Conservation (phyloP, 768 basidiomycete genomes). For the Pseudohyphozyma bogoriensis region DNA sequence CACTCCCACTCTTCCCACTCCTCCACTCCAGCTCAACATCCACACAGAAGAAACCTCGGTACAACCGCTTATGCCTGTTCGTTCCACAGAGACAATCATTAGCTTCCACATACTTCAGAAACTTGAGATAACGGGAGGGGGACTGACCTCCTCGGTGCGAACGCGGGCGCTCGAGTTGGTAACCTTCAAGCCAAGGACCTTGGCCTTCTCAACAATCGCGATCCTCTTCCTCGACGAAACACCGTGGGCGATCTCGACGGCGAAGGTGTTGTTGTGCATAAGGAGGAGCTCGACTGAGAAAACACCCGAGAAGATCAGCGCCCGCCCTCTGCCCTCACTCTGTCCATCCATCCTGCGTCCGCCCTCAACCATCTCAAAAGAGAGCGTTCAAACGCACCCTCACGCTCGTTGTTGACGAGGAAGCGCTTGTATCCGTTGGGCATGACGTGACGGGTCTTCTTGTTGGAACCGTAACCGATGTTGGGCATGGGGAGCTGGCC, state of each 20-base stretch:
- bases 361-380: no score
- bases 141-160: conserved; percentile 69
- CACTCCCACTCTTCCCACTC: no score
- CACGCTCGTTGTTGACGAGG: conserved; percentile 83
- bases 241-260: conserved; percentile 92
- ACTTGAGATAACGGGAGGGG: neutral
- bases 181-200: conserved; percentile 56
- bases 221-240: conserved; percentile 93
- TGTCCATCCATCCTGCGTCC: no score
- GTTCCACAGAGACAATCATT: no score
- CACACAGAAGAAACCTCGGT: no score
- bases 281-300: conserved; percentile 57
- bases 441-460: conserved; percentile 89
- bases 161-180: conserved; percentile 86
- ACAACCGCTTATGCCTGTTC: no score
- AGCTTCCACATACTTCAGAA: neutral
- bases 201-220: conserved; percentile 69
- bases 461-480: conserved; percentile 68
- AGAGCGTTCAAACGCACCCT: conserved; percentile 75
- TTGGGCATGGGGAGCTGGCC: conserved; percentile 30
- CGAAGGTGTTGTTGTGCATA: conserved; percentile 95
- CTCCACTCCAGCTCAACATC: no score
- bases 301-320: no score
- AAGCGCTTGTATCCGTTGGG: conserved; percentile 95
- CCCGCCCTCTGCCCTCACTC: no score